These are phyloP conservation scores for Geotrichum bryndzae DNA, from an alignment of 1,139 yeast genomes.

Conservation along the genomic window DNA sequence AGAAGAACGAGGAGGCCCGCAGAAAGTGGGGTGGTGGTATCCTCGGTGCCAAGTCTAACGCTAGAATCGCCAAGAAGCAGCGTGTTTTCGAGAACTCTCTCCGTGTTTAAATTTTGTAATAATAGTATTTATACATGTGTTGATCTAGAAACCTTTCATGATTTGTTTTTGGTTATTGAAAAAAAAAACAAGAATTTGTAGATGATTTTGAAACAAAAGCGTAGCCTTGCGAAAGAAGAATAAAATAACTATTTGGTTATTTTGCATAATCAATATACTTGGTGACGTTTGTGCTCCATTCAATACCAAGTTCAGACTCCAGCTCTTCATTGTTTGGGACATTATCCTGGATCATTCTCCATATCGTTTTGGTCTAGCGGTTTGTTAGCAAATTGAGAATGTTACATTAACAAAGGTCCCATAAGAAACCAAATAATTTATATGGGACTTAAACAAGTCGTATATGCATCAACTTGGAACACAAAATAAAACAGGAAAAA, in stretches of 20 bases:
- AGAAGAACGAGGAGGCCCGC: slow-evolving; percentile 90
- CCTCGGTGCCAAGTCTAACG: slow-evolving; percentile 89
- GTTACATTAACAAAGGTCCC: too few species aligned
- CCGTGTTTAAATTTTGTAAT: slow-evolving; percentile 14
- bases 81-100: slow-evolving; percentile 15
- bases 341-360: slow-evolving; percentile 16
- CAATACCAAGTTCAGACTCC: neutral
- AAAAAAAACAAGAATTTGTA: neutral
- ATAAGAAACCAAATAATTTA: too few species aligned
- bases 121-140: neutral
- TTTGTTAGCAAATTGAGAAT: too few species aligned
- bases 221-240: neutral
- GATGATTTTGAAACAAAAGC: neutral
- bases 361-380: slow-evolving; percentile 10
- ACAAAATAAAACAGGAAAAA: too few species aligned
- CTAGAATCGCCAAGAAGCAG: slow-evolving; percentile 54
- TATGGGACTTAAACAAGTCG: too few species aligned
- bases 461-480: too few species aligned
- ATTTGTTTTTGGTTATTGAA: neutral
- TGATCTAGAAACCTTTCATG: neutral
- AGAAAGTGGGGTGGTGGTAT: slow-evolving; percentile 99
- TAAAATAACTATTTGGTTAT: neutral
- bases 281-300: neutral
- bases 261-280: neutral
- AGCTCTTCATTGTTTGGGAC: slow-evolving; percentile 6